Conservation (phyloP, 108 stramenopile species). For the Cyclostephanos invisitatus region DNA sequence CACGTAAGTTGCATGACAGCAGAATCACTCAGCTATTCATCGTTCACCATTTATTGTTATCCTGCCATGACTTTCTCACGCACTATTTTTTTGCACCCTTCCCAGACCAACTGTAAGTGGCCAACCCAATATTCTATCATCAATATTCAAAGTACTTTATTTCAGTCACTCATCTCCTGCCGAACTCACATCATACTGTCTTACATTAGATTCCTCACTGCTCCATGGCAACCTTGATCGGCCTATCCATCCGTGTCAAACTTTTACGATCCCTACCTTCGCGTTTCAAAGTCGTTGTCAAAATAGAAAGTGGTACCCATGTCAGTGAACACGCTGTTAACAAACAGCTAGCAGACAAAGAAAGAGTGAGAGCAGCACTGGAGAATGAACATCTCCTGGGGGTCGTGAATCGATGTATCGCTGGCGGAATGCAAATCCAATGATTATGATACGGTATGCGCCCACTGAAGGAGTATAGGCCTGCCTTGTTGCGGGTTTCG, state of each 20-base stretch:
- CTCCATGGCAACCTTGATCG: slow-evolving; percentile 99
- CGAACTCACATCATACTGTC: neutral
- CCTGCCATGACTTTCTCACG: neutral
- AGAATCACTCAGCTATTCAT: neutral
- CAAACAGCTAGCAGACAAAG: slow-evolving; percentile 98
- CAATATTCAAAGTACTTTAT: neutral
- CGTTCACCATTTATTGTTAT: neutral
- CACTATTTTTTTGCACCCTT: neutral
- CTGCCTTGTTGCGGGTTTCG: no score
- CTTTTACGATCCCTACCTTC: slow-evolving; percentile 88
- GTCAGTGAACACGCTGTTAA: slow-evolving; percentile 94
- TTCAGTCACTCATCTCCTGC: neutral
- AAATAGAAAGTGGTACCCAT: slow-evolving; percentile 95
- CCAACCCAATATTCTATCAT: neutral
- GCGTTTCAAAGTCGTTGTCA: slow-evolving; percentile 87
- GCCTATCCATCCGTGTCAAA: slow-evolving; percentile 94
- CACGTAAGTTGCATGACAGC: slow-evolving; percentile 45
- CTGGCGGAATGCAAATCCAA: slow-evolving; percentile 56
- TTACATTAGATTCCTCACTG: slow-evolving; percentile 91
- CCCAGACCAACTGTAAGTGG: slow-evolving; percentile 62
- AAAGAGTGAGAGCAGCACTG: slow-evolving; percentile 96
- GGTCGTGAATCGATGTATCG: slow-evolving; percentile 97
- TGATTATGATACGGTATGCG: neutral
- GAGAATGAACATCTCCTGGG: slow-evolving; percentile 96
- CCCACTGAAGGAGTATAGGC: neutral